phyloP scores from a whole-genome alignment of 2,329 filamentous ascomycete species.

The Fusarium chaquense region DNA sequence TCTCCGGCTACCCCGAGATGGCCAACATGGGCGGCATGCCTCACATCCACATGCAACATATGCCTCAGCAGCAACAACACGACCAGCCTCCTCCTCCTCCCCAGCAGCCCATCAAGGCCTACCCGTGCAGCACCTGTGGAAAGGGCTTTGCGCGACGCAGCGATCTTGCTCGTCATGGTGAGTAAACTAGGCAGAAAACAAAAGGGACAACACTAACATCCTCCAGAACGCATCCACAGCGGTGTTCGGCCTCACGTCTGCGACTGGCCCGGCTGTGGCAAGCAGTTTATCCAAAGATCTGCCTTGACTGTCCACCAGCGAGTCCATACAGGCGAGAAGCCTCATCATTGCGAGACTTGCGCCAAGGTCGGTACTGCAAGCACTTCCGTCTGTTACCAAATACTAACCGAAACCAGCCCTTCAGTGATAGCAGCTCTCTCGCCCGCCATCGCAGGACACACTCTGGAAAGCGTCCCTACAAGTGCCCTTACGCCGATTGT shows the following conservation, averaged over 20 bases:
- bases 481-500: constrained; percentile 96
- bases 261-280: constrained; percentile 88
- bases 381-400: no score
- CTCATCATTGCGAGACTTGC: constrained; percentile 96
- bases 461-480: constrained; percentile 94
- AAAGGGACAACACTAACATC: constrained; percentile 41
- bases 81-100: constrained; percentile 47
- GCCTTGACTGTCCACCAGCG: constrained; percentile 95
- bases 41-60: constrained; percentile 56
- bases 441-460: constrained; percentile 95
- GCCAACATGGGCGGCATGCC: constrained; percentile 56
- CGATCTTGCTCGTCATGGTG: constrained; percentile 95
- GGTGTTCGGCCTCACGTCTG: constrained; percentile 92
- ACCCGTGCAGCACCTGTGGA: constrained; percentile 87
- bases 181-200: constrained; percentile 49
- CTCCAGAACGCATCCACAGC: constrained; percentile 93
- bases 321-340: constrained; percentile 97
- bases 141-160: constrained; percentile 95
- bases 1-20: constrained; percentile 58
- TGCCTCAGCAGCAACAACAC: constrained; percentile 45
- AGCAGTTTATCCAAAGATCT: constrained; percentile 97
- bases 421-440: constrained; percentile 94
- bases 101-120: constrained; percentile 71
- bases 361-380: constrained; percentile 77
- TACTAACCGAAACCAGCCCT: constrained; percentile 71